Base-by-base conservation (phyloP, 352 stramenopile genomes). In the Thraustochytrium striatum region DNA sequence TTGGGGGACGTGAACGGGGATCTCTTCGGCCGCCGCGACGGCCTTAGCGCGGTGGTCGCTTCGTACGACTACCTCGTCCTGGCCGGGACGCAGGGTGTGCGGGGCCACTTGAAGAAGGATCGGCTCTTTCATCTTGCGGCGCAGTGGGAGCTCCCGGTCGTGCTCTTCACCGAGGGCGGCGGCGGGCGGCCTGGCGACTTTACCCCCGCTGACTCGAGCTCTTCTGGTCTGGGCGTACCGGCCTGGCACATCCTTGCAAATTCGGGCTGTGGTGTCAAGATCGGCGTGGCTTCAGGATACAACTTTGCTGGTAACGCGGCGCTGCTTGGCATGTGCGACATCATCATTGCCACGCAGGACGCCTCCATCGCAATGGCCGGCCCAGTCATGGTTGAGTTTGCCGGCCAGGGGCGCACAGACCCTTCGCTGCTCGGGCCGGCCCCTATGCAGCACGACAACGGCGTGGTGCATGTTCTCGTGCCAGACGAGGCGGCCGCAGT, bases 271-370 rank as follows among this genome's bases (percentile, higher is more conserved):
- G 81, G 81, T 30, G 39, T 81, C 13, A 47, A 61, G 62, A 81
- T 81, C 30, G 72, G 72, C 13, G 30, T 83, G 16, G 79, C 72
- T n/a, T 83, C 72, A n/a, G 79, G 79, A 1, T 82, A 36, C 36
- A 81, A 79, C 78, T 83, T 83, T 36, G 79, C 79, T 3, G 79
- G 79, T 25, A 83, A 78, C 78, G 61, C 79, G 3, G 72, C 75
- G 28, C 78, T 83, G 21, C 52, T 82, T 3, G 79, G 79, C 21
- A 57, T 69, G 62, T 83, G 65, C 33, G 79, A 83, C 36, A 80
- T 83, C 32, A 79, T 83, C 30, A 83, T 83, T n/a, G 79, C 72
- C 21, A 83, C 79, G 1, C 19, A 21, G 16, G 72, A 65, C 44
- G 53, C 72, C 43, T 78, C 33, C 38, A 83, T 82, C 32, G 79